phyloP scores from a whole-genome alignment of 2,329 filamentous ascomycete genomes.

The Colletotrichum eremochloae region DNA sequence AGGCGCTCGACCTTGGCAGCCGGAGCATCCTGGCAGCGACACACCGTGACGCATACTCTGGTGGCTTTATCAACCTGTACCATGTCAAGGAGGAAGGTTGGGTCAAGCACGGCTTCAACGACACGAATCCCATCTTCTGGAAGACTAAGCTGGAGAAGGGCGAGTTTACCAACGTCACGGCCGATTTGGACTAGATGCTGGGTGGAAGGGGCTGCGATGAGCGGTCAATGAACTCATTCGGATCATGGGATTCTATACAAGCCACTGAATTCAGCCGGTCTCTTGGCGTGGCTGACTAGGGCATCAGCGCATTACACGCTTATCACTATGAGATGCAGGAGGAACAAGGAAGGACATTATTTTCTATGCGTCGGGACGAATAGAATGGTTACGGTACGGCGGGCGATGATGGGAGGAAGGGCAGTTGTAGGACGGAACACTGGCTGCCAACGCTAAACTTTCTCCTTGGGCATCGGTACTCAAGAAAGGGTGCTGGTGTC shows the following conservation, averaged over 20 bases:
- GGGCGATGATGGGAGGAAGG: slow-evolving; percentile 9
- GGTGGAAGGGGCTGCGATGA: slow-evolving; percentile 22
- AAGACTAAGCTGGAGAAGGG: slow-evolving; percentile 98
- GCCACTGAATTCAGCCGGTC: neutral
- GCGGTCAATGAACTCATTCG: slow-evolving; percentile 5
- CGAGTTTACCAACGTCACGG: slow-evolving; percentile 97
- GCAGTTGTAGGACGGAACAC: slow-evolving; percentile 15
- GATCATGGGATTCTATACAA: neutral
- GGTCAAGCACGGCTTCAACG: slow-evolving; percentile 98
- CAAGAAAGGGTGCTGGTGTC: slow-evolving; percentile 15
- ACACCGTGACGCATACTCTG: slow-evolving; percentile 97
- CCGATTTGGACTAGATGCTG: slow-evolving; percentile 70
- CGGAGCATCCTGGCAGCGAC: slow-evolving; percentile 96
- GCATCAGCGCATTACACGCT: neutral
- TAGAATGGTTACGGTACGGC: slow-evolving; percentile 19
- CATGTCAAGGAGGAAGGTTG: slow-evolving; percentile 99
- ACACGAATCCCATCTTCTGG: slow-evolving; percentile 99
- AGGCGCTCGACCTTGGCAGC: slow-evolving; percentile 90
- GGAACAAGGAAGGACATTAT: slow-evolving; percentile 15
- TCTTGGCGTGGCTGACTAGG: neutral
- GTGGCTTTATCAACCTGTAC: slow-evolving; percentile 98
- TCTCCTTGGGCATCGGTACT: slow-evolving; percentile 14
- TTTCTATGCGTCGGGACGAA: slow-evolving; percentile 12
- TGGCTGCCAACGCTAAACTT: slow-evolving; percentile 18
- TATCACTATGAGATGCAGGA: slow-evolving; percentile 4